phyloP scores from a whole-genome alignment of 768 basidiomycete genomes.

The Mycena filopes region DNA sequence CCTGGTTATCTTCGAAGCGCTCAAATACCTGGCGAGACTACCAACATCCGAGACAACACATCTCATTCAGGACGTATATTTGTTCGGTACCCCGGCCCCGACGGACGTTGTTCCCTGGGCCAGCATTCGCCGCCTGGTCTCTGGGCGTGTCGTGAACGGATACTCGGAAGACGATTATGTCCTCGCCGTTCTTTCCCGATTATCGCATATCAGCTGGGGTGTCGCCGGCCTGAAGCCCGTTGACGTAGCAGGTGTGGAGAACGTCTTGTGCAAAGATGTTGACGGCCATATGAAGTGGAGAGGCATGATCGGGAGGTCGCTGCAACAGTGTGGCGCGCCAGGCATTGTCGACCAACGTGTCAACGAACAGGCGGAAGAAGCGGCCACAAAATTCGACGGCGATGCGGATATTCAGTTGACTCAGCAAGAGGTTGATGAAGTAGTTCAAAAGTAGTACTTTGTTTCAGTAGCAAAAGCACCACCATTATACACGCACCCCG shows the following conservation, averaged over 20 bases:
- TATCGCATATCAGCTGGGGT: slow-evolving; percentile 57
- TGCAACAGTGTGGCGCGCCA: slow-evolving; percentile 51
- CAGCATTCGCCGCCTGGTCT: slow-evolving; percentile 57
- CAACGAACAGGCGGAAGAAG: slow-evolving; percentile 45
- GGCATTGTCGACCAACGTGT: slow-evolving; percentile 52
- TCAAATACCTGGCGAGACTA: slow-evolving; percentile 57
- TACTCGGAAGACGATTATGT: slow-evolving; percentile 64
- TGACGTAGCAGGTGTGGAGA: slow-evolving; percentile 62
- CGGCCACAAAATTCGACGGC: slow-evolving; percentile 35
- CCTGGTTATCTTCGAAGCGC: slow-evolving; percentile 66
- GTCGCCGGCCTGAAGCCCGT: slow-evolving; percentile 63
- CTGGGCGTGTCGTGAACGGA: slow-evolving; percentile 65
- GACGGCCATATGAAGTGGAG: slow-evolving; percentile 64
- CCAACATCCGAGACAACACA: slow-evolving; percentile 56
- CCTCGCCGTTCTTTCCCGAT: slow-evolving; percentile 61
- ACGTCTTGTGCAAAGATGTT: slow-evolving; percentile 57
- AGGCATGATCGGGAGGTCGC: slow-evolving; percentile 57
- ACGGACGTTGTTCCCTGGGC: slow-evolving; percentile 56
- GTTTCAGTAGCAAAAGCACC: no score
- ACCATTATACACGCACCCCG: no score
- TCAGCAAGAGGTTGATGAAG: slow-evolving; percentile 32
- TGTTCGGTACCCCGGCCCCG: slow-evolving; percentile 62
- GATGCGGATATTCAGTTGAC: slow-evolving; percentile 30
- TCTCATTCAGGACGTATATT: slow-evolving; percentile 64
- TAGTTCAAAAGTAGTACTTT: slow-evolving; percentile 4